Evolutionary conservation across 208 protist genomes (phyloP).

Genomic region (Acanthamoeba royreba): DNA sequence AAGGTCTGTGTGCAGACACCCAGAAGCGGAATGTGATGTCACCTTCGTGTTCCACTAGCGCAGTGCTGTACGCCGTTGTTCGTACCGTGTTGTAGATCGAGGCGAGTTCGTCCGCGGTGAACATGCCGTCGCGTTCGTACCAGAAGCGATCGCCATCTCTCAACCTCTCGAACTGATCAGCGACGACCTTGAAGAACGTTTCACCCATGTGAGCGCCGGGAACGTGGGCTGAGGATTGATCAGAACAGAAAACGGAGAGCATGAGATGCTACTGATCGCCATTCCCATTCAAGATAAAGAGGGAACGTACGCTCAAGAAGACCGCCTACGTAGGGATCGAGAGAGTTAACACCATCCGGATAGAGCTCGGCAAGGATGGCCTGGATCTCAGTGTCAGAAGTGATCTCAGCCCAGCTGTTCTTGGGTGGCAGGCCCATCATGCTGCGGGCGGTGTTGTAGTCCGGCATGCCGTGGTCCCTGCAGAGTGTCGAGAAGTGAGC

Average conservation of each 20-base stretch:
- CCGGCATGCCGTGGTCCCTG: conserved; percentile 18
- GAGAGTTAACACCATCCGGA: neutral
- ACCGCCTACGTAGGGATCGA: conserved; percentile 44
- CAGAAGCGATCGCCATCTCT: conserved; percentile 51
- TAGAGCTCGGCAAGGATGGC: neutral
- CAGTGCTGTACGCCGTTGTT: neutral
- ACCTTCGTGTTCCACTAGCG: neutral
- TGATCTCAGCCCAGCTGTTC: neutral
- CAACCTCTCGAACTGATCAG: conserved; percentile 40
- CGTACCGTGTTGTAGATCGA: neutral
- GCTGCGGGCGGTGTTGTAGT: neutral
- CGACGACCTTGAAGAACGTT: neutral
- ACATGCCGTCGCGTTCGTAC: conserved; percentile 38
- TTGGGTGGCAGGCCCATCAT: neutral
- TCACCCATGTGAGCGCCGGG: neutral
- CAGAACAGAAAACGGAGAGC: neutral
- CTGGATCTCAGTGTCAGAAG: neutral
- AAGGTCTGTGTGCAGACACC: neutral
- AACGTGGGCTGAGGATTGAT: neutral
- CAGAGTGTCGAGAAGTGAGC: too few species aligned
- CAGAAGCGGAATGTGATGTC: neutral
- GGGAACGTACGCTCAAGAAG: neutral
- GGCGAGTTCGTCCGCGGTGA: neutral
- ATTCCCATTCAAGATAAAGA: neutral
- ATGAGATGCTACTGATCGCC: too few species aligned